These are phyloP conservation scores for Russula sp. DNA, from an alignment of 768 basidiomycete genomes.

Conservation along the genomic window DNA sequence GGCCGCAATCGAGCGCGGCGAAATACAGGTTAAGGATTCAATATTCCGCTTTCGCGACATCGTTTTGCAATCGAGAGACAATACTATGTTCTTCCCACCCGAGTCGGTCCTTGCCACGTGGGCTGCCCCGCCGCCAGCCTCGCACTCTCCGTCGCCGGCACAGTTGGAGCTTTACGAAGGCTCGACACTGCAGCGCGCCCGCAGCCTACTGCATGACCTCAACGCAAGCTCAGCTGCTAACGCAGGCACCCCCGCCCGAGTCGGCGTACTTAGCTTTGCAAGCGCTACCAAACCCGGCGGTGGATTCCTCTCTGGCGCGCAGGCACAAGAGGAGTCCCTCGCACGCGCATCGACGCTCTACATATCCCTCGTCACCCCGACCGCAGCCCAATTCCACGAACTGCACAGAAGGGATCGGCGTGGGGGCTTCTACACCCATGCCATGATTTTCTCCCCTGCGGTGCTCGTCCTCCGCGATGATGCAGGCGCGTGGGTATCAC, in stretches of 20 bases:
- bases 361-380: constrained; percentile 49
- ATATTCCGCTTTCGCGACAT: constrained; percentile 34
- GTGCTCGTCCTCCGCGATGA: constrained; percentile 62
- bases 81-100: constrained; percentile 50
- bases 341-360: constrained; percentile 72
- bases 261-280: constrained; percentile 73
- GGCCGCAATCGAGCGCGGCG: constrained; percentile 42
- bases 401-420: constrained; percentile 44
- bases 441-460: constrained; percentile 68
- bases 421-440: constrained; percentile 65
- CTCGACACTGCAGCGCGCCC: constrained; percentile 58
- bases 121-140: constrained; percentile 28
- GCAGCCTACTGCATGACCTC: constrained; percentile 31
- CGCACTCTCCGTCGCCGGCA: not conserved
- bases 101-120: constrained; percentile 45
- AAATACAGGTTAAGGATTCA: constrained; percentile 30
- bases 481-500: constrained; percentile 47
- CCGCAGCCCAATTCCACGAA: constrained; percentile 55
- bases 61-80: constrained; percentile 33
- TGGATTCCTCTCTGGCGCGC: constrained; percentile 65
- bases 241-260: constrained; percentile 25
- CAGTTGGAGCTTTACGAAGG: constrained; percentile 50
- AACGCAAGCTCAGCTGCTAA: constrained; percentile 18
- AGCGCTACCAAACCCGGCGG: constrained; percentile 72
- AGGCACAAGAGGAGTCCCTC: constrained; percentile 78